Evolutionary conservation across 345 rosid species (phyloP).

Genomic region (Corymbia maculata): DNA sequence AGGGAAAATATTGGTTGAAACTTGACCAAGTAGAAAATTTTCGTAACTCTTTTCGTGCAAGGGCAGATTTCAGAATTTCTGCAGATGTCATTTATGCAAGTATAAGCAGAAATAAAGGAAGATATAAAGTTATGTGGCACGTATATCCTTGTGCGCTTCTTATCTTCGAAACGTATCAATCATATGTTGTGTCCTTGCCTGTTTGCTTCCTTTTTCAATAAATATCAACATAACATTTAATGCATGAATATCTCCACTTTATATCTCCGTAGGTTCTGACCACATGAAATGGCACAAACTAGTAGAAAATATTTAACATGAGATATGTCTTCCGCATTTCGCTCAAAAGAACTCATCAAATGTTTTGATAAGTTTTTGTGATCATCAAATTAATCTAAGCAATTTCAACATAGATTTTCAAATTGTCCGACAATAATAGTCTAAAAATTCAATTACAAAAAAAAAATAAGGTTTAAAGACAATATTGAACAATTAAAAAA

Average conservation of each 20-base stretch:
- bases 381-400: neutral
- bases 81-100: neutral
- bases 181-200: neutral
- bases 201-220: neutral
- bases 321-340: neutral
- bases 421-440: neutral
- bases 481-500: neutral
- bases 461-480: neutral
- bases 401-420: neutral
- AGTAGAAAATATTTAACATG: neutral
- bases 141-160: neutral
- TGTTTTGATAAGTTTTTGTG: neutral
- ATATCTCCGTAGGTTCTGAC: neutral
- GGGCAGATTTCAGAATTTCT: neutral
- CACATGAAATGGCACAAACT: neutral
- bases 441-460: neutral
- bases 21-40: neutral
- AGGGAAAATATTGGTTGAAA: neutral
- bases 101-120: neutral
- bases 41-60: neutral
- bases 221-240: neutral
- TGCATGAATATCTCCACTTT: neutral
- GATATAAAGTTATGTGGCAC: neutral
- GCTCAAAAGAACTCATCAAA: neutral
- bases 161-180: neutral